phyloP scores from a whole-genome alignment of 352 stramenopile genomes.

The Phytopythium chamaehyphon region DNA sequence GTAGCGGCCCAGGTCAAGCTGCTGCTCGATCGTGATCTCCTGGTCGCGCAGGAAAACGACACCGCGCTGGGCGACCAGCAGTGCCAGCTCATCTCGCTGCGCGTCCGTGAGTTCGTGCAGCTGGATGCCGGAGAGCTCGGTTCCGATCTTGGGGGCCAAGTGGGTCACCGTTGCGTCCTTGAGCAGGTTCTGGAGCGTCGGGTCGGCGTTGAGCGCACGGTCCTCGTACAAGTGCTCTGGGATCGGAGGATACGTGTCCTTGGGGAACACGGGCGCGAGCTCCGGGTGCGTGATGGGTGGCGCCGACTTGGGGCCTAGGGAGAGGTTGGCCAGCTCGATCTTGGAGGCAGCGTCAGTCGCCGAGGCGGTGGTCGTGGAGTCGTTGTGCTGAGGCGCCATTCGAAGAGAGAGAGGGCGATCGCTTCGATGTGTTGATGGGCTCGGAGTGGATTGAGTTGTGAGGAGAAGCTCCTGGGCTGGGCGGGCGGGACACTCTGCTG shows the following conservation, averaged over 20 bases:
- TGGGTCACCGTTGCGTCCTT: conserved; percentile 13
- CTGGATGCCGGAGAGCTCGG: conserved; percentile 19
- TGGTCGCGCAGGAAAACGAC: conserved; percentile 20
- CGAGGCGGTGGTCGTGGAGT: neutral
- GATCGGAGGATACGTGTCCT: conserved; percentile 13
- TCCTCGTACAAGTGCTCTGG: conserved; percentile 2
- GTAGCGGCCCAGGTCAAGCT: conserved; percentile 21
- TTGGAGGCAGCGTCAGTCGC: neutral
- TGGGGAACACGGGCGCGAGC: conserved; percentile 21
- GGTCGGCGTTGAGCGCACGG: conserved; percentile 1
- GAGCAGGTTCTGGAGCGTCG: conserved; percentile 8
- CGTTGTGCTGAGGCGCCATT: conserved; percentile 1
- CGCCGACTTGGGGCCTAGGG: neutral
- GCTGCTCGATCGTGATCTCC: conserved; percentile 13
- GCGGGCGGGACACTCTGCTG: too few relatives aligned
- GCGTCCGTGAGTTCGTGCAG: conserved; percentile 23
- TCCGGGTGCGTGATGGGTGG: conserved; percentile 13
- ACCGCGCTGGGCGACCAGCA: conserved; percentile 9
- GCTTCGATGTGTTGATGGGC: neutral
- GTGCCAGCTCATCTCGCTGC: conserved; percentile 12
- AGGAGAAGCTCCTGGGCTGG: too few relatives aligned
- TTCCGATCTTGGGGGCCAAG: conserved; percentile 18
- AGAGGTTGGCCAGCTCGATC: conserved; percentile 8
- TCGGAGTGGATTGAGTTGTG: conserved; percentile 1
- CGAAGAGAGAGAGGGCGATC: neutral